phyloP scores from a whole-genome alignment of 768 basidiomycete species.

The Kwoniella bestiolae region DNA sequence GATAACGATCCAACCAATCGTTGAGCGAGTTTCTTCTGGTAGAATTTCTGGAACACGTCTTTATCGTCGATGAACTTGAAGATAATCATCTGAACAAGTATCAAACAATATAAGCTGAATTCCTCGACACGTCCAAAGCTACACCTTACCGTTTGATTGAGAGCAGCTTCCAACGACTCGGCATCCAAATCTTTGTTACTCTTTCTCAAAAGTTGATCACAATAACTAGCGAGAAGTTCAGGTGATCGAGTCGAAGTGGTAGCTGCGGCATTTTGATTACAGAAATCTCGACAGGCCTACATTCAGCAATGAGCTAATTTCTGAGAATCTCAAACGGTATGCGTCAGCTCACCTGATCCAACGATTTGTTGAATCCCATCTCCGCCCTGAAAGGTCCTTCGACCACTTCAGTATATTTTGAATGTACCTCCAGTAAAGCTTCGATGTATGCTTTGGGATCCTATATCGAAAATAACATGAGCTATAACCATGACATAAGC shows the following conservation, averaged over 20 bases:
- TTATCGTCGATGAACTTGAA: constrained; percentile 99
- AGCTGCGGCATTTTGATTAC: constrained; percentile 86
- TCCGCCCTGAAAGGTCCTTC: constrained; percentile 87
- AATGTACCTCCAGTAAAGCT: constrained; percentile 85
- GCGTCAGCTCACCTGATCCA: constrained; percentile 65
- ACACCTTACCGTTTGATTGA: constrained; percentile 81
- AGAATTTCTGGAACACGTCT: constrained; percentile 98
- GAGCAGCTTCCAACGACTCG: constrained; percentile 81
- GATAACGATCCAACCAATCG: constrained; percentile 89
- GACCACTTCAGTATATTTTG: constrained; percentile 88
- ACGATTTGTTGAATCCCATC: constrained; percentile 86
- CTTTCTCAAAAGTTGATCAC: constrained; percentile 85
- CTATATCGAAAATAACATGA: constrained; percentile 28
- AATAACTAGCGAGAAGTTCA: constrained; percentile 87
- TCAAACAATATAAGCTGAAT: not conserved
- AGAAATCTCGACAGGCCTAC: constrained; percentile 91
- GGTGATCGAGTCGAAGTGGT: constrained; percentile 79
- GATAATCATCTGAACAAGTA: constrained; percentile 77
- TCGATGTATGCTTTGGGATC: constrained; percentile 96
- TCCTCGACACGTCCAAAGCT: not conserved
- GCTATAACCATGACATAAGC: not conserved
- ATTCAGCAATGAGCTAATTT: not conserved
- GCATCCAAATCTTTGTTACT: constrained; percentile 95
- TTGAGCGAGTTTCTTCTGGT: constrained; percentile 89
- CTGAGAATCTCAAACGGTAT: not conserved